Evolutionary conservation across 352 stramenopile genomes (phyloP), one percentile per base, ranked within the genome.

Genomic region (Pythium coloratum): DNA sequence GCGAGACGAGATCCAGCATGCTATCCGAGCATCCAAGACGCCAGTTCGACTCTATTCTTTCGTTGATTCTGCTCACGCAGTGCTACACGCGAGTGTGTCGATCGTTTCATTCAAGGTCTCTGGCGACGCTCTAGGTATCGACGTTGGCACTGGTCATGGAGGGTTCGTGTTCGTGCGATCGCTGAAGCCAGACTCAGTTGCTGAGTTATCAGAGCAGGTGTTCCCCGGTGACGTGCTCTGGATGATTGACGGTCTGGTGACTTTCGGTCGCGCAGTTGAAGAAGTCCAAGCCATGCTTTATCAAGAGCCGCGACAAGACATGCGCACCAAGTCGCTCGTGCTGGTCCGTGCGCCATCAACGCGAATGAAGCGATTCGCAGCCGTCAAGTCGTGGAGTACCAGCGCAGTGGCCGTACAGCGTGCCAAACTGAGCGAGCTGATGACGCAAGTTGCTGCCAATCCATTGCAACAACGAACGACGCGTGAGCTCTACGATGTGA

Each of bases 201-300:
- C 72, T 0, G 76, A 91, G 30, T 55, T 91, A 2, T 89, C 67
- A 26, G 75, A 74, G 3, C 85, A 89, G 76, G 72, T 91, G 16
- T 83, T 90, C 65, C 83, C 85, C 0, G 84, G 83, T 18, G 85
- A 94, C 66, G 74, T 90, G 18, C 55, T 94, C 9, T 59, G 84
- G 26, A 83, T 81, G 66, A 66, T 92, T 16, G 78, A 91, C 47
- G 69, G 76, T 16, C 34, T 62, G 16, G 55, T 55, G 3, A 70
- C 65, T 0, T 66, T 50, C 7, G 78, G 67, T 0, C 81, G 80
- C 54, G 47, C 69, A n/a, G 42, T 79, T 6, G 54, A 75, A 3
- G 76, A 88, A 46, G 71, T 90, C 14, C 59, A 81, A 47, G 55
- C 73, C 20, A 53, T 83, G 38, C 24, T 89, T 10, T 44, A 47